phyloP scores from a whole-genome alignment of 108 stramenopile genomes.

The Stephanodiscus triporus region DNA sequence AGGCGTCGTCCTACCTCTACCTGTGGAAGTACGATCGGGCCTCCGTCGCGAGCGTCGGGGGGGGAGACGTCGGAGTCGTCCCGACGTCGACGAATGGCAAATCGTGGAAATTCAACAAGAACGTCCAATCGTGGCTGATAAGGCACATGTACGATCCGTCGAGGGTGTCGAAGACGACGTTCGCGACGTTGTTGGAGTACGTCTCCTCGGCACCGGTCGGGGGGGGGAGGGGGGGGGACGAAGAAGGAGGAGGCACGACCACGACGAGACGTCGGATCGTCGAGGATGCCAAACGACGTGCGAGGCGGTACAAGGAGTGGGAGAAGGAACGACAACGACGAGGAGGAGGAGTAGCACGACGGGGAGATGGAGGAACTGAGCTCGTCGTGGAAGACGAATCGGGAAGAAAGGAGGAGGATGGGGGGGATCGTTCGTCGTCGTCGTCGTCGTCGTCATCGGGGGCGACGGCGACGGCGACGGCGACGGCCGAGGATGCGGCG shows the following conservation, averaged over 20 bases:
- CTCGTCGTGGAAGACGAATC: conserved; percentile 14
- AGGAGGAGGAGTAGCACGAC: conserved; percentile 55
- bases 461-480: conserved; percentile 7
- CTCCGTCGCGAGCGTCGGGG: conserved; percentile 17
- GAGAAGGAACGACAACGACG: conserved; percentile 65
- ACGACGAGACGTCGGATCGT: conserved; percentile 50
- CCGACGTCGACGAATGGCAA: no score
- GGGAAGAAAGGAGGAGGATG: conserved; percentile 16
- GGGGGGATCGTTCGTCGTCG: no score
- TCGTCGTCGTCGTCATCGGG: no score
- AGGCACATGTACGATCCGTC: conserved; percentile 89
- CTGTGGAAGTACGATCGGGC: conserved; percentile 60
- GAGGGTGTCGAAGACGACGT: conserved; percentile 71
- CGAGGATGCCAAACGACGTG: conserved; percentile 66
- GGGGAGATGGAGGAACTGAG: conserved; percentile 16
- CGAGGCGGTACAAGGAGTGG: conserved; percentile 74
- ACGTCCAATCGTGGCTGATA: conserved; percentile 92
- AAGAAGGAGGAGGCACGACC: no score
- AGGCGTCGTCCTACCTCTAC: conserved; percentile 66
- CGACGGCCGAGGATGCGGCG: conserved; percentile 42
- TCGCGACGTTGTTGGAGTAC: conserved; percentile 70
- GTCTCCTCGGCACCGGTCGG: not conserved
- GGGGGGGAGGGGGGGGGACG: conserved; percentile 58
- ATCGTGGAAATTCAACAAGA: conserved; percentile 96
- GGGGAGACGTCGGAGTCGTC: no score